phyloP scores from a whole-genome alignment of 176 grass and related monocot genomes.

The Eleusine indica region DNA sequence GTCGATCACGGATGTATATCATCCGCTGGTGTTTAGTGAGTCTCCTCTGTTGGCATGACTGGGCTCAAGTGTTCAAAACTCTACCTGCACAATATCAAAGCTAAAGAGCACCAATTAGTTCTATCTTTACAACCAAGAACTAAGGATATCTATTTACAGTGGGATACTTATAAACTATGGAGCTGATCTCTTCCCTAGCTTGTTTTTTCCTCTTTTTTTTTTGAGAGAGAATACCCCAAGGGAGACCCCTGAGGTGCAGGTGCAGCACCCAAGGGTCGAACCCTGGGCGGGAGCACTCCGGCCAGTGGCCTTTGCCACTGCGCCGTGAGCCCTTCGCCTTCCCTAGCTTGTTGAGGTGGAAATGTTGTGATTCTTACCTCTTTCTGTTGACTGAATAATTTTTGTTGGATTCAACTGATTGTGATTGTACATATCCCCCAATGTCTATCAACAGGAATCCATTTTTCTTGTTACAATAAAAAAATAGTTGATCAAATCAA shows the following conservation, averaged over 20 bases:
- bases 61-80: constrained; percentile 22
- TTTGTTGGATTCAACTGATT: constrained; percentile 1
- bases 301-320: no score
- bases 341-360: constrained; percentile 8
- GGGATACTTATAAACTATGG: constrained; percentile 13
- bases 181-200: constrained; percentile 23
- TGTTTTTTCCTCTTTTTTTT: neutral
- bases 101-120: neutral
- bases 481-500: constrained; percentile 5
- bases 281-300: no score
- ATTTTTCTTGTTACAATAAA: constrained; percentile 10
- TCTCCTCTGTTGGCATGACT: constrained; percentile 63
- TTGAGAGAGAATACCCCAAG: no score
- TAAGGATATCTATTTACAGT: constrained; percentile 25
- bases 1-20: constrained; percentile 50
- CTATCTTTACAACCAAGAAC: constrained; percentile 27
- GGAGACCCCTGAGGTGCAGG: no score
- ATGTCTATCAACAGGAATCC: neutral
- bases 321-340: neutral
- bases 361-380: constrained; percentile 16
- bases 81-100: constrained; percentile 7
- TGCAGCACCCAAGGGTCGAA: no score
- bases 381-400: constrained; percentile 1
- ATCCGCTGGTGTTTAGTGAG: constrained; percentile 49
- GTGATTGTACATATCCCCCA: constrained; percentile 7